Base-by-base conservation (phyloP, 805 yeast genomes). In the Sugiyamaella floridensis region DNA sequence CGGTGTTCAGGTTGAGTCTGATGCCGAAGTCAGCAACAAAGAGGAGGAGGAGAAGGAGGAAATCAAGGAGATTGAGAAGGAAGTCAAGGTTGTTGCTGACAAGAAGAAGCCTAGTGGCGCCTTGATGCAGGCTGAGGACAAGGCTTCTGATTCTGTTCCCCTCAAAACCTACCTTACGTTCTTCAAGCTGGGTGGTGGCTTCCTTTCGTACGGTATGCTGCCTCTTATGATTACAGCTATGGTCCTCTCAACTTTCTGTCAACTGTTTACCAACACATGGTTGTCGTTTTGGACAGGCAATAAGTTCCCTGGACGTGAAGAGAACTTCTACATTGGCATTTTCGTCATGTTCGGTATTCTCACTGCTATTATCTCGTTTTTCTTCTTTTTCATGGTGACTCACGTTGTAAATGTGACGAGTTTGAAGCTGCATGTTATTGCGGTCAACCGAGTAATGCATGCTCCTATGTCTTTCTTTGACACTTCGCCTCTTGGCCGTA, bases 401-500 rank as follows among this genome's bases (percentile, higher is more conserved):
- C 51, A 76, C 52, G 66, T 77, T 52, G 72, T 81, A 42, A 79
- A 78, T 58, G 70, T 67, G 45, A 81, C 89, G 2, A 74, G 86
- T 4, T 77, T 69, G 51, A 64, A 61, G n/a, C 71, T 89, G 63
- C 88, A 88, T 62, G 70, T 83, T 43, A 59, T 61, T 48, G 89
- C 95, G 0, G 73, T 83, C 50, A 67, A 74, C 45, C 76, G 73
- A 40, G 73, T 89, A 14, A 70, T 89, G 55, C 82, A 82, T 55
- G 82, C 93, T 1, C 95, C 95, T 47, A 86, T 87, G 92, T 69
- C 82, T 0, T 89, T 80, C 65, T 76, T 88, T 69, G 96, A 89
- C 63, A 81, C 88, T 10, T 86, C 95, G 0, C 97, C 97, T 15
- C 76, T 86, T 74, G 96, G 97, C 1, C 76, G 96, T 59, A 82